Evolutionary conservation across 2,329 filamentous ascomycete genomes (phyloP), one percentile per base, ranked within the genome.

Genomic region (Aspergillus fijiensis): DNA sequence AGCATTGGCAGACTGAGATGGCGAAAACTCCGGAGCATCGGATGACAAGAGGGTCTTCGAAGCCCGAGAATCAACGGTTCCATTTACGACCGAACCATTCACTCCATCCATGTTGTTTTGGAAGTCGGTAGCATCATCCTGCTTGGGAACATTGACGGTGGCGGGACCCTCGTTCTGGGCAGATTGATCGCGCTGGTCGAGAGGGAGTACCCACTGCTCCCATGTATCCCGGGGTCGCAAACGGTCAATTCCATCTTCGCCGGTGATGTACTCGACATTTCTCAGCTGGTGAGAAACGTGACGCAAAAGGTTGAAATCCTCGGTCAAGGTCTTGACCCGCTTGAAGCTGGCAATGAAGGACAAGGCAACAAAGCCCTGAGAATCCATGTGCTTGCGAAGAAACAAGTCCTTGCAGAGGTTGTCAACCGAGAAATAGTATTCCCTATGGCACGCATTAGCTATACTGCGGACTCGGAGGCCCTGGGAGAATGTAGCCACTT

Each of bases 381-480:
- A 91, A 73, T 99, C 94, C 95, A 99, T 98, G 68, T 93, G 88
- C 70, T 86, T 88, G 59, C 95, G 89, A 60, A 99, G 82, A 76
- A 87, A 98, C 70, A 91, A 83, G 71, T 99, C 95, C 77, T 96
- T 97, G 83, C 91, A 90, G 53, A 98, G 83, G 73, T 99, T 99
- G 71, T 97, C 91, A 29, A 96, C 85, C 0, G 94, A 98, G 78
- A 99, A 96, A 77, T 99, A 99, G 80, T 97, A 99, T 70, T 96
- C 92, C 42, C 92, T 84, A 71, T 84, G 16, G n/a, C 80, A 65
- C 73, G 16, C 48, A 63, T 80, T 72, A 78, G 73, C 58, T 59
- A 51, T n/a, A 16, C 25, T 39, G 50, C n/a, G 47, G 35, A 53
- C 47, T 48, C 42, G 39, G n/a, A 51, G 33, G 21, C n/a, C 52